Conservation (phyloP, 352 stramenopile species). For the Globisporangium middletonii region DNA sequence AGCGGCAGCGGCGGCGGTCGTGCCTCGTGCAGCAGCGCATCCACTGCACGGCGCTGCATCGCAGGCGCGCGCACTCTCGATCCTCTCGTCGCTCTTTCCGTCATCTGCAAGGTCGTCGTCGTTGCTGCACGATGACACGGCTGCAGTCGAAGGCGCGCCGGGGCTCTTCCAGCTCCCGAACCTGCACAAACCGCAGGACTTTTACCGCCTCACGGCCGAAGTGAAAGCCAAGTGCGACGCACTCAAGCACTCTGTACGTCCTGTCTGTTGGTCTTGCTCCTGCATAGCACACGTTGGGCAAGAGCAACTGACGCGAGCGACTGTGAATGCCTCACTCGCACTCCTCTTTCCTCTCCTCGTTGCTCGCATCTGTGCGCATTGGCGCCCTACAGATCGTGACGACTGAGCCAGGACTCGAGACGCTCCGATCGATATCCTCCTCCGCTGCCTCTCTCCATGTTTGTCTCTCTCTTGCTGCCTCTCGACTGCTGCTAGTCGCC, state of each 20-base stretch:
- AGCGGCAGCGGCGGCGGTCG: not conserved
- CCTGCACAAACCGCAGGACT: constrained; percentile 54
- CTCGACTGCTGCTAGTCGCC: constrained; percentile 4
- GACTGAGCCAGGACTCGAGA: constrained; percentile 50
- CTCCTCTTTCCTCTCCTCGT: too few species aligned
- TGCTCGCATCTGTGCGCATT: not conserved
- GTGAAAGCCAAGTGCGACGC: constrained; percentile 51
- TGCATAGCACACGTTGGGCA: too few species aligned
- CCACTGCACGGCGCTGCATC: not conserved
- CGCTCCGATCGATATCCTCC: constrained; percentile 55
- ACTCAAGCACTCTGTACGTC: constrained; percentile 47
- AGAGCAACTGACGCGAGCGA: not conserved
- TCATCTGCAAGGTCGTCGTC: not conserved
- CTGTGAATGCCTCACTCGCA: not conserved
- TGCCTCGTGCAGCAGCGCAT: not conserved
- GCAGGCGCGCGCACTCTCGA: constrained; percentile 7
- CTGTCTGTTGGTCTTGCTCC: not conserved
- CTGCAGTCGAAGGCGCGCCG: constrained; percentile 10
- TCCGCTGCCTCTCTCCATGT: not conserved
- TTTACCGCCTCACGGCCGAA: constrained; percentile 43
- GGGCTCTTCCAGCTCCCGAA: constrained; percentile 71
- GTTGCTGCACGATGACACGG: not conserved
- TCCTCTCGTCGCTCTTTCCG: constrained; percentile 14
- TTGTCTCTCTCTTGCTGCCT: not conserved
- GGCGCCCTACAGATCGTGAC: constrained; percentile 31